These are phyloP conservation scores for Sarcomyxa edulis DNA, from an alignment of 768 basidiomycete genomes.

Conservation along the genomic window DNA sequence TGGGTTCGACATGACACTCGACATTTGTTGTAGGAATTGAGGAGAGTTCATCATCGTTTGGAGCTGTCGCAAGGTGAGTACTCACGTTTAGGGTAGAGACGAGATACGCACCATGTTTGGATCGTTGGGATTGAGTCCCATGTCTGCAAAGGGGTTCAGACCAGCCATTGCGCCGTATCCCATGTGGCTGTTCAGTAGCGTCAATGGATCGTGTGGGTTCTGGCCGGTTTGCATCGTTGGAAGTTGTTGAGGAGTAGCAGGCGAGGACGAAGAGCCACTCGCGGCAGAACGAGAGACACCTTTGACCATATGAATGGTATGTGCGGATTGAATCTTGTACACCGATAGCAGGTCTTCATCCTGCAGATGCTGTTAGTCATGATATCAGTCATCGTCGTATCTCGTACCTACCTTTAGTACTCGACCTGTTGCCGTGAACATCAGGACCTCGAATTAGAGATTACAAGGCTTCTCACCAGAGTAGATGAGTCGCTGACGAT, in stretches of 20 bases:
- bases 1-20: constrained; percentile 79
- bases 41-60: constrained; percentile 84
- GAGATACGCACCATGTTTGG: constrained; percentile 77
- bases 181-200: constrained; percentile 71
- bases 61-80: constrained; percentile 40
- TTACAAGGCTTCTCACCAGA: constrained; percentile 57
- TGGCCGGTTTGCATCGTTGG: constrained; percentile 91
- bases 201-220: constrained; percentile 82
- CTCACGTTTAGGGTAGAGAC: not conserved
- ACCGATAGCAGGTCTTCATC: constrained; percentile 77
- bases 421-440: constrained; percentile 38
- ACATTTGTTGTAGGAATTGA: constrained; percentile 86
- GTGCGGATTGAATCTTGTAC: constrained; percentile 87
- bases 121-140: constrained; percentile 89
- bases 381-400: constrained; percentile 3
- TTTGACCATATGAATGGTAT: constrained; percentile 94
- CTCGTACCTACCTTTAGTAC: constrained; percentile 57
- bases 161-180: constrained; percentile 80
- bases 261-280: constrained; percentile 28
- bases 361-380: constrained; percentile 25
- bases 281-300: constrained; percentile 56
- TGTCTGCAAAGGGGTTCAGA: constrained; percentile 86
- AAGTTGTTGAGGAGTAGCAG: constrained; percentile 51
- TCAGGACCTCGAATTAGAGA: not conserved
- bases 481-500: constrained; percentile 88